These are phyloP conservation scores for Elongisporangium anandrum DNA, from an alignment of 352 stramenopile species.

Conservation along the genomic window DNA sequence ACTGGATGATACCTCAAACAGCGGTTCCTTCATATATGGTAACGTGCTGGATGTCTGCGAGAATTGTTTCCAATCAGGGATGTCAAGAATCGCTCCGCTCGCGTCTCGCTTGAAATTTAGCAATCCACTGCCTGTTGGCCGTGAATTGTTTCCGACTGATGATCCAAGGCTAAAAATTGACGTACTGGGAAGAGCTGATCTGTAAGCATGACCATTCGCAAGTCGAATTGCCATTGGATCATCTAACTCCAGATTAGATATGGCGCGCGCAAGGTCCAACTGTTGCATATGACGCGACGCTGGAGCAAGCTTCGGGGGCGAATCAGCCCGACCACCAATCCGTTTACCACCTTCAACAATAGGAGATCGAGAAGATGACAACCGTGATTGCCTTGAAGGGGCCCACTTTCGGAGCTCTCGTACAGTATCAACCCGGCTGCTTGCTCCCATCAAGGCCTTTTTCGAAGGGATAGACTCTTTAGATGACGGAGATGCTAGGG, in stretches of 20 bases:
- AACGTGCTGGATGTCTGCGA: constrained; percentile 54
- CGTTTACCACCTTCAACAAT: neutral
- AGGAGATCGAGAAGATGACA: neutral
- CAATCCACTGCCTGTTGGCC: constrained; percentile 28
- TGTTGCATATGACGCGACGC: constrained; percentile 77
- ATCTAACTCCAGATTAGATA: constrained; percentile 76
- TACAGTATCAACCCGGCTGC: neutral
- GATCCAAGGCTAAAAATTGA: constrained; percentile 74
- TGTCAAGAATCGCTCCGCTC: constrained; percentile 35
- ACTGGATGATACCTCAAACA: constrained; percentile 10
- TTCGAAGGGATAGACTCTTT: neutral
- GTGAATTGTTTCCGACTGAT: constrained; percentile 36
- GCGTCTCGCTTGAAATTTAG: constrained; percentile 48
- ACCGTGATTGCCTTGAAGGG: neutral
- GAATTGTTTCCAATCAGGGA: constrained; percentile 56
- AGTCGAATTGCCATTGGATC: constrained; percentile 67
- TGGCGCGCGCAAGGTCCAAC: constrained; percentile 64
- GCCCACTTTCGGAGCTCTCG: neutral
- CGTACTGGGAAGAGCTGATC: constrained; percentile 41
- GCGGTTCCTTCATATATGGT: constrained; percentile 42
- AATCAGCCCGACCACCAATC: neutral
- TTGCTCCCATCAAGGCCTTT: neutral
- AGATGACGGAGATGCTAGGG: neutral
- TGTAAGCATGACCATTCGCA: constrained; percentile 39
- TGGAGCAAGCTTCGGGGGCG: constrained; percentile 28